These are phyloP conservation scores for Synchytrium microbalum DNA, from an alignment of 371 early-diverging fungal species.

Conservation along the genomic window DNA sequence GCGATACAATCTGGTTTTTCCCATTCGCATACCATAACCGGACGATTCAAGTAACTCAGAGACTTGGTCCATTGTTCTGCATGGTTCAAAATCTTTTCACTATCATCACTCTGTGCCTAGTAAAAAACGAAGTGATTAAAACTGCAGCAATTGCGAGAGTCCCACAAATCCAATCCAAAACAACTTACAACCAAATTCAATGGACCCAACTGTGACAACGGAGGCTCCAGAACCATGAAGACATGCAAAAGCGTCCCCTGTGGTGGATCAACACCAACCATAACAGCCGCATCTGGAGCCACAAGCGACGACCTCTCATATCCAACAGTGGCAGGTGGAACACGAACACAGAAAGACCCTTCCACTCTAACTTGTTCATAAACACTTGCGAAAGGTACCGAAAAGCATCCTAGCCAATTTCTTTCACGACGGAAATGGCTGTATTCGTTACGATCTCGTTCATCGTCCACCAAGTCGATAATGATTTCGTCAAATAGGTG, in stretches of 20 bases:
- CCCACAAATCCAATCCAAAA: background rate
- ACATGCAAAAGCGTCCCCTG: slow-evolving; percentile 30
- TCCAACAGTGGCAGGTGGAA: slow-evolving; percentile 27
- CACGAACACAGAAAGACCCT: slow-evolving; percentile 31
- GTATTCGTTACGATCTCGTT: slow-evolving; percentile 27
- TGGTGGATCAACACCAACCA: slow-evolving; percentile 20
- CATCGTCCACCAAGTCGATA: slow-evolving; percentile 37
- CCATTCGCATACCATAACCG: background rate
- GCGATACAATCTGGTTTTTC: background rate
- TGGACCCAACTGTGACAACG: slow-evolving; percentile 27
- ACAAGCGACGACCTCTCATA: slow-evolving; percentile 25
- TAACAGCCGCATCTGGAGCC: slow-evolving; percentile 16
- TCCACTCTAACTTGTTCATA: slow-evolving; percentile 39
- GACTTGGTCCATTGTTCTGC: slow-evolving; percentile 15
- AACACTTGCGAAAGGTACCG: slow-evolving; percentile 38
- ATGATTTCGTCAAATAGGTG: slow-evolving; percentile 42
- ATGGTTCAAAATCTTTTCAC: slow-evolving; percentile 14
- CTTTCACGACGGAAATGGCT: slow-evolving; percentile 36
- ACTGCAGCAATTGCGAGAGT: background rate
- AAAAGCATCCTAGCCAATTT: slow-evolving; percentile 39
- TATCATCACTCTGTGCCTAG: slow-evolving; percentile 20
- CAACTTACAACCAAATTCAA: slow-evolving; percentile 23
- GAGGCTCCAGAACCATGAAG: slow-evolving; percentile 46
- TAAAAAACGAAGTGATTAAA: slow-evolving; percentile 24
- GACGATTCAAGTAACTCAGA: background rate